Percentiles rank a stretch among this genome's conserved stretches.
Conservation (phyloP, 768 basidiomycete genomes). For the Kwoniella pini region DNA sequence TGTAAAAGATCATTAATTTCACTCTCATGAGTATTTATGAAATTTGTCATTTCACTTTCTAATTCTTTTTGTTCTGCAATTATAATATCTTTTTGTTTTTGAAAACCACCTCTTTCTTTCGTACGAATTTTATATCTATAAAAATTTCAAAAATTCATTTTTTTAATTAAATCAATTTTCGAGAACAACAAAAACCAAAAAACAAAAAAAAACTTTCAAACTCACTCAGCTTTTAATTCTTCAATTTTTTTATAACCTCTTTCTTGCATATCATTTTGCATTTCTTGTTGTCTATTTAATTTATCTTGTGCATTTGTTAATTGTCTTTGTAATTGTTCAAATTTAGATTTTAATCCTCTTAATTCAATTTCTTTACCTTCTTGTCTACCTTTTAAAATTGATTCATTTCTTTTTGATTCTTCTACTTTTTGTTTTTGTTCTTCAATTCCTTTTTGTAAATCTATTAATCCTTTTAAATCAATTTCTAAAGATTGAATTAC, state of each 20-base stretch:
- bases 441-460: slow-evolving; percentile 41
- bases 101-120: slow-evolving; percentile 38
- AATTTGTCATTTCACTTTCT: slow-evolving; percentile 65
- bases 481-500: slow-evolving; percentile 74
- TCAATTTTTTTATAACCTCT: slow-evolving; percentile 74
- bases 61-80: slow-evolving; percentile 71
- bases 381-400: slow-evolving; percentile 67
- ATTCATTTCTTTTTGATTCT: slow-evolving; percentile 66
- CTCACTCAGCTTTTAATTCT: slow-evolving; percentile 73
- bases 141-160: background rate
- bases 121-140: slow-evolving; percentile 53
- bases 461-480: slow-evolving; percentile 42
- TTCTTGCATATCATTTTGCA: slow-evolving; percentile 74
- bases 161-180: too few species aligned
- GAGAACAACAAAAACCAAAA: too few species aligned
- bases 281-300: slow-evolving; percentile 72
- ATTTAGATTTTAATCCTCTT: slow-evolving; percentile 67
- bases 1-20: slow-evolving; percentile 78
- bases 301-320: slow-evolving; percentile 78
- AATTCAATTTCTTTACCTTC: slow-evolving; percentile 71
- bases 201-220: slow-evolving; percentile 54
- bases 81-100: slow-evolving; percentile 36
- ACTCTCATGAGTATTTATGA: slow-evolving; percentile 61
- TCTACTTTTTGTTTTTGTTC: slow-evolving; percentile 19
- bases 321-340: slow-evolving; percentile 82